phyloP scores from a whole-genome alignment of 768 basidiomycete genomes.

The Rhizopogon rudus region DNA sequence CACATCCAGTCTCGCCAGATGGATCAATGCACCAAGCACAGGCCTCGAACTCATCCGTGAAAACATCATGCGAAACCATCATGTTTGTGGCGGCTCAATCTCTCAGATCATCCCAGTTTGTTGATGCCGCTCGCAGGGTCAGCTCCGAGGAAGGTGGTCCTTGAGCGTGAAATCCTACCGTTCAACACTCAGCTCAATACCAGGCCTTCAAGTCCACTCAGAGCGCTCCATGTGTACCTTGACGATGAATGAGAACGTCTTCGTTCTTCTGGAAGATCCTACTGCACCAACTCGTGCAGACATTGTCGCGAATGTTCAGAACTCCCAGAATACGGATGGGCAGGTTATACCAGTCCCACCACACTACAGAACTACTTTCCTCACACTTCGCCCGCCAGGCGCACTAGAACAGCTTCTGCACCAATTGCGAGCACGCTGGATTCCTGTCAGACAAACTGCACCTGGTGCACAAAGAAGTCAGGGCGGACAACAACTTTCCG shows the following conservation, averaged over 20 bases:
- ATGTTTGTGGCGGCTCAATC: conserved; percentile 33
- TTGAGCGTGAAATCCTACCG: conserved; percentile 71
- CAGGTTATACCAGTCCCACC: conserved; percentile 25
- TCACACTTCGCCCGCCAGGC: conserved; percentile 69
- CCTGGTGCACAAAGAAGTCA: conserved; percentile 40
- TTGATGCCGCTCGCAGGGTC: conserved; percentile 40
- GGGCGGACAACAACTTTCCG: conserved; percentile 57
- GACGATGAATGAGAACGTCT: conserved; percentile 77
- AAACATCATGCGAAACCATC: conserved; percentile 68
- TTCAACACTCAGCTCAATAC: conserved; percentile 58
- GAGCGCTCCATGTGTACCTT: conserved; percentile 74
- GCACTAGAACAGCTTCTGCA: conserved; percentile 70
- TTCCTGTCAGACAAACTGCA: conserved; percentile 53
- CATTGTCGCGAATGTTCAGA: conserved; percentile 33
- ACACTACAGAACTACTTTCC: conserved; percentile 73
- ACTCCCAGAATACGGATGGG: conserved; percentile 13
- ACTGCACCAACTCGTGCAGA: conserved; percentile 65
- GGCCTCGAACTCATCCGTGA: conserved; percentile 65
- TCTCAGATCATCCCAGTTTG: conserved; percentile 8
- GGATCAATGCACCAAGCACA: conserved; percentile 76
- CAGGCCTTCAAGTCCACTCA: conserved; percentile 42
- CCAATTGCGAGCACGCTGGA: conserved; percentile 75
- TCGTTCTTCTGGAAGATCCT: conserved; percentile 75
- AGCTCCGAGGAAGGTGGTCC: conserved; percentile 58
- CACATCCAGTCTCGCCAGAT: conserved; percentile 59